phyloP scores from a whole-genome alignment of 2,329 filamentous ascomycete genomes.

The Byssochlamys sp. region DNA sequence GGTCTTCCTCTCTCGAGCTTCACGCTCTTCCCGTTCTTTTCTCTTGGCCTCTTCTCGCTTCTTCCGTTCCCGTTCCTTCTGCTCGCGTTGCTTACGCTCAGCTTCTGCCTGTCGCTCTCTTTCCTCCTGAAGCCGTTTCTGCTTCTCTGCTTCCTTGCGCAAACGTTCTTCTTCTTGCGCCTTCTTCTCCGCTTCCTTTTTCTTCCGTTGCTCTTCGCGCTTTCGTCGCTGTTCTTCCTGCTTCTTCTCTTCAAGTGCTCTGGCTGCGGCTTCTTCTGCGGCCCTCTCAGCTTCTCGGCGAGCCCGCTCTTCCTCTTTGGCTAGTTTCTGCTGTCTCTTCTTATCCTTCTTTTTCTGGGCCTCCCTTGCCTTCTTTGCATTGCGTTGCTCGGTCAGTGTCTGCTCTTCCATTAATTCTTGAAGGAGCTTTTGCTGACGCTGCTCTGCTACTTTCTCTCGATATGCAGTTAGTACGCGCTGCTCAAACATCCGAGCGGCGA shows the following conservation, averaged over 20 bases:
- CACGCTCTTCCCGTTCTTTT: conserved; percentile 58
- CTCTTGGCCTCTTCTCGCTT: conserved; percentile 61
- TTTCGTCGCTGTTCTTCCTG: conserved; percentile 70
- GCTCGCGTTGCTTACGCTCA: conserved; percentile 73
- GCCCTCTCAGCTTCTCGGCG: conserved; percentile 80
- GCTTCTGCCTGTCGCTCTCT: conserved; percentile 74
- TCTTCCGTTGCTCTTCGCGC: conserved; percentile 82
- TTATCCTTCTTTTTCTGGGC: conserved; percentile 94
- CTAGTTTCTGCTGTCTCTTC: conserved; percentile 77
- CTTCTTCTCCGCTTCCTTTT: conserved; percentile 81
- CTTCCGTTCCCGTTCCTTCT: conserved; percentile 72
- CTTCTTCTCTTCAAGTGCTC: conserved; percentile 67
- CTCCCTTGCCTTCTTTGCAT: conserved; percentile 87
- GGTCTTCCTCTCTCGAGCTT: conserved; percentile 53
- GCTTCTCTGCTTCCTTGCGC: conserved; percentile 75
- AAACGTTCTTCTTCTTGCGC: conserved; percentile 80
- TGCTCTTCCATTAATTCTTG: conserved; percentile 85
- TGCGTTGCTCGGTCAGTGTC: conserved; percentile 63
- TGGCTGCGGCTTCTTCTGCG: conserved; percentile 68
- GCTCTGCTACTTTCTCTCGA: conserved; percentile 87
- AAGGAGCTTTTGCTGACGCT: conserved; percentile 80
- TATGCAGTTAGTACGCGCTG: conserved; percentile 95
- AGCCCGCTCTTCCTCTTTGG: conserved; percentile 81
- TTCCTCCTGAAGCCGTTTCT: conserved; percentile 70
- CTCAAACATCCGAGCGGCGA: conserved; percentile 97